Evolutionary conservation across 257 asterid genomes (phyloP).

Genomic region (Catharanthus roseus): DNA sequence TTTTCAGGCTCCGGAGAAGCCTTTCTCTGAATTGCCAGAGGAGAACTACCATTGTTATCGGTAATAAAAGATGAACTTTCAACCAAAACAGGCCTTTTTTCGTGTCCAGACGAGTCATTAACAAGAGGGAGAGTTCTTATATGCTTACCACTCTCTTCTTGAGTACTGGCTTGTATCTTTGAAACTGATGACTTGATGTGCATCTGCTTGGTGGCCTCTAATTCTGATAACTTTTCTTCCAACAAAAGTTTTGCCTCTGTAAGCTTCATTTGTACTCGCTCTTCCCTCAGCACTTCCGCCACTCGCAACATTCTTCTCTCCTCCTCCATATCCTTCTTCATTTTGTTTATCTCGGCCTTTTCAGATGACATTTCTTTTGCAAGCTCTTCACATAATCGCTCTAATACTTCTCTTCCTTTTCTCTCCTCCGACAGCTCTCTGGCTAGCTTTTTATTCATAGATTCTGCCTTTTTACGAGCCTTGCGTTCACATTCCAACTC

Average conservation of each 20-base stretch:
- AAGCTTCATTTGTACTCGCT: constrained; percentile 83
- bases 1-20: constrained; percentile 46
- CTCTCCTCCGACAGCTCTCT: constrained; percentile 50
- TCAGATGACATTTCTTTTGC: constrained; percentile 36
- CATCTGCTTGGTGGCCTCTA: constrained; percentile 29
- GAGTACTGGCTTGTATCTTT: constrained; percentile 7
- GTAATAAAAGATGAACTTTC: constrained; percentile 20
- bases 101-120: constrained; percentile 20
- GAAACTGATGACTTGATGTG: constrained; percentile 8
- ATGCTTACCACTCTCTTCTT: constrained; percentile 3
- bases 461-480: constrained; percentile 46
- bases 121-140: not conserved
- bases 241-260: constrained; percentile 51
- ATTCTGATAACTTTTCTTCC: constrained; percentile 52
- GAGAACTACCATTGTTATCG: constrained; percentile 1
- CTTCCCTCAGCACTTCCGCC: constrained; percentile 79
- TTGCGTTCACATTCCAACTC: constrained; percentile 46
- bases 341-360: constrained; percentile 32
- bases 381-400: constrained; percentile 44
- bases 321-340: constrained; percentile 58
- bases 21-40: constrained; percentile 28
- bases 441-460: constrained; percentile 35
- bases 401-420: constrained; percentile 50
- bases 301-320: constrained; percentile 79
- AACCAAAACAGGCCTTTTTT: constrained; percentile 19